These are phyloP conservation scores for carrot (Daucus carota) DNA, from an alignment of 129 eudicot genomes.

Conservation along the genomic window DNA sequence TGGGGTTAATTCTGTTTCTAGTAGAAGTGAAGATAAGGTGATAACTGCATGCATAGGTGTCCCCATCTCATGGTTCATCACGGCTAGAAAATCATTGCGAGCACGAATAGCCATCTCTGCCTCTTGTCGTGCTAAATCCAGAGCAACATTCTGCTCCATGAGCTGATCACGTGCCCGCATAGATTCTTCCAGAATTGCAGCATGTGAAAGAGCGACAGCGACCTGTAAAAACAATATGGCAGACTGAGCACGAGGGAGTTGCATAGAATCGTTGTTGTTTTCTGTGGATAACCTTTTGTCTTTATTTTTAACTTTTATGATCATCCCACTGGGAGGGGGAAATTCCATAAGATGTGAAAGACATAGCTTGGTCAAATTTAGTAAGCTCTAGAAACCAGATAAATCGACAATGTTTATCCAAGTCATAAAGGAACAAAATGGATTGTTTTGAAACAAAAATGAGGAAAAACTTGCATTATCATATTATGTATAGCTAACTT, in stretches of 20 bases:
- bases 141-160: slow-evolving; percentile 53
- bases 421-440: background rate
- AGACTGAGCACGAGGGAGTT: slow-evolving; percentile 10
- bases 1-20: slow-evolving; percentile 53
- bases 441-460: background rate
- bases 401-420: background rate
- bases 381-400: background rate
- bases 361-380: background rate
- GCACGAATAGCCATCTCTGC: slow-evolving; percentile 71
- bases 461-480: background rate
- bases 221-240: slow-evolving; percentile 27
- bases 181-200: slow-evolving; percentile 61
- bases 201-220: slow-evolving; percentile 74
- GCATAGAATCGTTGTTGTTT: background rate
- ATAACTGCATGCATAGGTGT: slow-evolving; percentile 61
- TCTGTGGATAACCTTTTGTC: background rate
- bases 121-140: slow-evolving; percentile 53
- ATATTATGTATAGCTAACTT: background rate
- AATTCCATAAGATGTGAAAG: background rate
- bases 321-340: background rate
- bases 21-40: slow-evolving; percentile 42
- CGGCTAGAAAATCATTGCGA: slow-evolving; percentile 54
- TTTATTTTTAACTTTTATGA: background rate
- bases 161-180: slow-evolving; percentile 63
- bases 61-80: slow-evolving; percentile 64